Evolutionary conservation across 2,329 filamentous ascomycete genomes (phyloP).

Genomic region (Arthrobotrys iridis): DNA sequence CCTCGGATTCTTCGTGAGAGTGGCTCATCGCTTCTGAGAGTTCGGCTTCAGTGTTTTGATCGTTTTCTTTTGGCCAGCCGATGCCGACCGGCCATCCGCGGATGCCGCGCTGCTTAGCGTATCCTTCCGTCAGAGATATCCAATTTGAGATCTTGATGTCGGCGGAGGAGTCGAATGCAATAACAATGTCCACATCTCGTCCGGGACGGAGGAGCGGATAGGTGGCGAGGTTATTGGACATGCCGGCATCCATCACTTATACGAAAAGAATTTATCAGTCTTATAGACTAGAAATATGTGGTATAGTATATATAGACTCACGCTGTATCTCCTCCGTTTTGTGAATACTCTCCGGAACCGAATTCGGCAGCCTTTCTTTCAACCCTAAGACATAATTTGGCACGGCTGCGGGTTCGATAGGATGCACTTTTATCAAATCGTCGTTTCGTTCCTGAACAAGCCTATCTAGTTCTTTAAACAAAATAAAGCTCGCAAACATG

Average conservation of each 20-base stretch:
- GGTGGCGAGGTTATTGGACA: conserved; percentile 97
- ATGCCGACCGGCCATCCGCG: conserved; percentile 94
- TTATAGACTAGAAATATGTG: background rate
- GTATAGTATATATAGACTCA: background rate
- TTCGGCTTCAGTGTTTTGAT: conserved; percentile 70
- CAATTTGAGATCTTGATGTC: conserved; percentile 96
- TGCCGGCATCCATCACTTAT: conserved; percentile 76
- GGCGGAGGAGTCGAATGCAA: conserved; percentile 93
- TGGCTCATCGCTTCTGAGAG: conserved; percentile 73
- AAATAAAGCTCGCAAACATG: conserved; percentile 76
- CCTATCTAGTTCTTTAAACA: conserved; percentile 79
- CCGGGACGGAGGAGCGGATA: conserved; percentile 92
- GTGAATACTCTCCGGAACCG: conserved; percentile 81
- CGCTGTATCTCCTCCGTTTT: conserved; percentile 64
- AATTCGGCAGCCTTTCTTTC: conserved; percentile 76
- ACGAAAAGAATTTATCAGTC: background rate
- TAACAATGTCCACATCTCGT: conserved; percentile 84
- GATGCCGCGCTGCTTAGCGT: conserved; percentile 86
- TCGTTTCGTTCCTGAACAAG: conserved; percentile 84
- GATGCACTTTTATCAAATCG: conserved; percentile 89
- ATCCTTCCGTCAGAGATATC: conserved; percentile 93
- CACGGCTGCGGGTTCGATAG: conserved; percentile 88
- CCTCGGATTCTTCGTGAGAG: conserved; percentile 70
- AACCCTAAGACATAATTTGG: conserved; percentile 90
- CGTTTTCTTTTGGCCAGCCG: conserved; percentile 81